These are phyloP conservation scores for Crataegus laevigata DNA, from an alignment of 306 rosid species.

Conservation along the genomic window DNA sequence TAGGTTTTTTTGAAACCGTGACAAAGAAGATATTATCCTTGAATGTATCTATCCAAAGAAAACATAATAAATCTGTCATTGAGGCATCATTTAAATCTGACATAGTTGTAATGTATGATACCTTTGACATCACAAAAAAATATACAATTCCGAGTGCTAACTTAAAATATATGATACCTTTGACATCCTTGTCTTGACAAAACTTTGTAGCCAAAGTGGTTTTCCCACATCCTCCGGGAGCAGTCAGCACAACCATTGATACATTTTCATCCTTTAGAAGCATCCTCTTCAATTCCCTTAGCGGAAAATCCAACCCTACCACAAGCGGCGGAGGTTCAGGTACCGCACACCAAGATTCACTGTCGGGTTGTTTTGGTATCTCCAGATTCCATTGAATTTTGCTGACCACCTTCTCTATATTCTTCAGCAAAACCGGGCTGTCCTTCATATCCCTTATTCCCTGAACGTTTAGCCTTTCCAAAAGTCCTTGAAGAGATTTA, in stretches of 20 bases:
- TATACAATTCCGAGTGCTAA: slow-evolving; percentile 11
- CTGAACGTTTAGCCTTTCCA: slow-evolving; percentile 10
- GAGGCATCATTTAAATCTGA: no score
- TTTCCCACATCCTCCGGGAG: slow-evolving; percentile 47
- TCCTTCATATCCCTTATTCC: slow-evolving; percentile 12
- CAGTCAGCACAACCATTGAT: slow-evolving; percentile 33
- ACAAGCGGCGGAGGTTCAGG: slow-evolving; percentile 24
- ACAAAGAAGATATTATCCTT: slow-evolving; percentile 41
- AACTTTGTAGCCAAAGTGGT: slow-evolving; percentile 36
- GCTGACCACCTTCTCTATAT: not conserved
- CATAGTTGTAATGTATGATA: no score
- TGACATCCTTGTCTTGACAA: slow-evolving; percentile 37
- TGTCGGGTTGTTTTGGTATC: not conserved
- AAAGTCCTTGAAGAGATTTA: not conserved
- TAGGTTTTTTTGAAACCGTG: slow-evolving; percentile 28
- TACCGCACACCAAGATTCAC: slow-evolving; percentile 7
- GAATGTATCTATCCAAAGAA: slow-evolving; percentile 32
- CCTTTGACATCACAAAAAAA: not conserved
- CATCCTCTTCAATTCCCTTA: slow-evolving; percentile 38
- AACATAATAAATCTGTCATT: not conserved
- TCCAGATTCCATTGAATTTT: not conserved
- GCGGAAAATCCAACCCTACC: slow-evolving; percentile 42
- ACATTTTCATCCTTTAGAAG: slow-evolving; percentile 17
- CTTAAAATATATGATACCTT: not conserved
- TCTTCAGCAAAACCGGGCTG: not conserved